Evolutionary conservation across 2,329 filamentous ascomycete species (phyloP).

Genomic region (Stachybotrys echinatus): DNA sequence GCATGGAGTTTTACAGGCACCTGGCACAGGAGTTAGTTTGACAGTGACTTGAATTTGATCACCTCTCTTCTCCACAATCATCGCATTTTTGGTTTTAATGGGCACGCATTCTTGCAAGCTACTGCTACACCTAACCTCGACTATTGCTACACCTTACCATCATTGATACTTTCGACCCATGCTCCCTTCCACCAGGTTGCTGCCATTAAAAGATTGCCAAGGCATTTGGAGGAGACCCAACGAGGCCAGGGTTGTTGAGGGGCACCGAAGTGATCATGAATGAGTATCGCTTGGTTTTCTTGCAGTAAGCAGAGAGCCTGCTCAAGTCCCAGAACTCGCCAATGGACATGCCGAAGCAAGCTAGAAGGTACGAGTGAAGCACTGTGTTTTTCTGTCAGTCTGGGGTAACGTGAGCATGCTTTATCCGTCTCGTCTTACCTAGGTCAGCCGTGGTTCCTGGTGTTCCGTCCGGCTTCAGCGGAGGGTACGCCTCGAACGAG

Average conservation of each 20-base stretch:
- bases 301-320: slow-evolving; percentile 46
- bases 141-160: too few species aligned
- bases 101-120: too few species aligned
- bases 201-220: slow-evolving; percentile 13
- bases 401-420: not conserved
- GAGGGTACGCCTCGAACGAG: slow-evolving; percentile 60
- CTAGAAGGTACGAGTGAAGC: slow-evolving; percentile 43
- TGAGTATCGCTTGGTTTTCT: slow-evolving; percentile 45
- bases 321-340: slow-evolving; percentile 54
- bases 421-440: too few species aligned
- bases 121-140: too few species aligned
- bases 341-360: slow-evolving; percentile 47
- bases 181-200: not conserved
- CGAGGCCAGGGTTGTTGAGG: slow-evolving; percentile 27
- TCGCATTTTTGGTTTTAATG: too few species aligned
- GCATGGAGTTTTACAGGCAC: too few species aligned
- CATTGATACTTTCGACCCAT: not conserved
- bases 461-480: slow-evolving; percentile 36
- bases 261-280: slow-evolving; percentile 60
- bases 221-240: slow-evolving; percentile 13
- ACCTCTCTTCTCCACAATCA: too few species aligned
- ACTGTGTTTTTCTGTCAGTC: slow-evolving; percentile 17
- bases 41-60: too few species aligned
- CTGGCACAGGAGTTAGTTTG: too few species aligned
- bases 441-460: slow-evolving; percentile 24